Evolutionary conservation across 1,284 basidiomycete genomes (phyloP), one percentile per base, ranked within the genome.

Genomic region (Apiotrichum gracile): DNA sequence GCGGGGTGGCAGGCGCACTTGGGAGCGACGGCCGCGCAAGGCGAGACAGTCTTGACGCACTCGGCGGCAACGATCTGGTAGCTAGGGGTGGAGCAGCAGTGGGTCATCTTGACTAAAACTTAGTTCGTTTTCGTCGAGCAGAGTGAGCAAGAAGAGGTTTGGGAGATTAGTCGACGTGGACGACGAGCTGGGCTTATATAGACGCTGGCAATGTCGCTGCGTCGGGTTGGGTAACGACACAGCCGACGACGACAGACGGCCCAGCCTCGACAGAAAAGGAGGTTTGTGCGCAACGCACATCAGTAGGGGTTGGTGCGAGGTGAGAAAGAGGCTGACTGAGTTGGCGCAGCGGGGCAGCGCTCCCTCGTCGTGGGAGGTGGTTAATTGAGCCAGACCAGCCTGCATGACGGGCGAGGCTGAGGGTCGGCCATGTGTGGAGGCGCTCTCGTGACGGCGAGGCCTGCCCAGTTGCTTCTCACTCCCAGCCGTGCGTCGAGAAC

Each of bases 41-140:
- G 6, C 19, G 25, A 42, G 9, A 25, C 3, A 33, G 44, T 21
- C 33, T 25, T 33, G 31, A 33, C 44, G 19, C 44, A 35, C 24
- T 46, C 33, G 19, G 21, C n/a, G 31, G 44, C 16, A 27, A 47
- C 19, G 46, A 47, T 47, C 46, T 47, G 46, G 46, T 38, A 27
- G 16, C 34, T n/a, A 17, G 14, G 22, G 38, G 8, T 24, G 3
- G 35, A 37, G 38, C 38, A 40, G 38, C 38, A 40, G 38, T 5
- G 21, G 12, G 38, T 24, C 38, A 40, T 38, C 16, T 8, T 37
- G 35, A 16, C 5, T 14, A 14, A 34, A 16, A 10, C 3, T 37
- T 16, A 5, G 3, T 37, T 40, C 25, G 19, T 4, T 21, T 8
- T 38, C n/a, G n/a, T n/a, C n/a, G n/a, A n/a, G n/a, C n/a, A n/a